These are phyloP conservation scores for Sporopachydermia cereana DNA, from an alignment of 1,139 yeast genomes.

Conservation along the genomic window DNA sequence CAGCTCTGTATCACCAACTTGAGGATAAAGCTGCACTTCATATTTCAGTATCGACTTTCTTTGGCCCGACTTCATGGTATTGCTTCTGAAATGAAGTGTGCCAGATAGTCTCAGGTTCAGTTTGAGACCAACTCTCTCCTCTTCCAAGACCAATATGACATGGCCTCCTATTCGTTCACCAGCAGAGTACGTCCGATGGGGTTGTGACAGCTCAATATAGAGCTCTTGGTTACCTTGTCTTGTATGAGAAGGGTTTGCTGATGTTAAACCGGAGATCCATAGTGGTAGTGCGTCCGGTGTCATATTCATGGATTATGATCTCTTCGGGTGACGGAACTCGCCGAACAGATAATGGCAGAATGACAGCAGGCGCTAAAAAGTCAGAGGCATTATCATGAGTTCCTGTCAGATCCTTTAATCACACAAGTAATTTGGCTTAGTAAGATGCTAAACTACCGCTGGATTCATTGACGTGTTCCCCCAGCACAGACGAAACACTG, in stretches of 20 bases:
- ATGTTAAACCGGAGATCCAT: neutral
- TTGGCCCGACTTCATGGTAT: constrained; percentile 44
- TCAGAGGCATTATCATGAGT: no score
- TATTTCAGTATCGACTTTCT: constrained; percentile 66
- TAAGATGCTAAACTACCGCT: no score
- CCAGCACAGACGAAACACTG: no score
- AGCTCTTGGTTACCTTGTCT: constrained; percentile 43
- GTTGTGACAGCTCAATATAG: constrained; percentile 57
- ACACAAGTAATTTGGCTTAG: no score
- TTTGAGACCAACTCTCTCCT: constrained; percentile 17
- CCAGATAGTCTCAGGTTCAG: constrained; percentile 21
- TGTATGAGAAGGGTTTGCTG: constrained; percentile 9
- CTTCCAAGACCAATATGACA: constrained; percentile 21
- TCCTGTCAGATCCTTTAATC: no score
- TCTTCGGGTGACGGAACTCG: no score
- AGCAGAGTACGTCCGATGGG: constrained; percentile 57
- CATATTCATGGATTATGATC: no score
- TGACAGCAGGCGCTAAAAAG: no score
- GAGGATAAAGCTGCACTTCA: constrained; percentile 15
- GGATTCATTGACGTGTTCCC: no score
- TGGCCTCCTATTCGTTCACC: constrained; percentile 48
- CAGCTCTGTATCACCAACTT: constrained; percentile 9
- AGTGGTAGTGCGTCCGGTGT: neutral
- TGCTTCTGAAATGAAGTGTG: constrained; percentile 30
- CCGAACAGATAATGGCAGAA: no score